Evolutionary conservation across 768 basidiomycete genomes (phyloP), one percentile per base, ranked within the genome.

Genomic region (Collybia sordida): DNA sequence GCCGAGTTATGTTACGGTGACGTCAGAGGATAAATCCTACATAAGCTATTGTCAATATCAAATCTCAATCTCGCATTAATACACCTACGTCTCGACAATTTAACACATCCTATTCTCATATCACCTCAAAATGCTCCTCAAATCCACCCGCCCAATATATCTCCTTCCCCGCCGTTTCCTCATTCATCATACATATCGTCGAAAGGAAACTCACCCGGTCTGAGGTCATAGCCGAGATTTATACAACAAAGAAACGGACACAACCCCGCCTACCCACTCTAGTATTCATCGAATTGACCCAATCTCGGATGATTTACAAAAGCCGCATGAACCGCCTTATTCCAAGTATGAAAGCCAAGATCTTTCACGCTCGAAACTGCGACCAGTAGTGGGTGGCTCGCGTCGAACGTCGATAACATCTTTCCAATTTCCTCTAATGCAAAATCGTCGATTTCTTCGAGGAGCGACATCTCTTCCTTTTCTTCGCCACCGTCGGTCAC

Each of bases 371-470:
- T 83, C 47, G 81, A 75, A 1, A 91, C 72, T 0, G 88, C 88
- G 35, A 90, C 74, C 44, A 90, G 61, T 51, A 91, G 58, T n/a
- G 80, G 73, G 64, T 90, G 85, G 40, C 75, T 75, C 21, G 65
- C 54, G 55, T 89, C 85, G 48, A 91, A 69, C 52, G 71, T 54
- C 38, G 58, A 53, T 45, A 90, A 59, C 67, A 86, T 72, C 73
- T 81, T 85, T 39, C 69, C 77, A 82, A 91, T 89, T 62, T 90
- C 90, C 62, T 90, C 88, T 55, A 90, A 62, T 56, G 83, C 86
- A 59, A 86, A 90, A 49, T 88, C 88, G 63, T 90, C 90, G 69
- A 90, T 84, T 72, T 93, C 89, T 64, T 92, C 88, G 34, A 88
- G 61, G 46, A 90, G 63, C 63, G 79, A 79, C 56, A 88, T 66